Evolutionary conservation across 1,139 yeast genomes (phyloP).

Genomic region (Saccharomycopsis hybrid): DNA sequence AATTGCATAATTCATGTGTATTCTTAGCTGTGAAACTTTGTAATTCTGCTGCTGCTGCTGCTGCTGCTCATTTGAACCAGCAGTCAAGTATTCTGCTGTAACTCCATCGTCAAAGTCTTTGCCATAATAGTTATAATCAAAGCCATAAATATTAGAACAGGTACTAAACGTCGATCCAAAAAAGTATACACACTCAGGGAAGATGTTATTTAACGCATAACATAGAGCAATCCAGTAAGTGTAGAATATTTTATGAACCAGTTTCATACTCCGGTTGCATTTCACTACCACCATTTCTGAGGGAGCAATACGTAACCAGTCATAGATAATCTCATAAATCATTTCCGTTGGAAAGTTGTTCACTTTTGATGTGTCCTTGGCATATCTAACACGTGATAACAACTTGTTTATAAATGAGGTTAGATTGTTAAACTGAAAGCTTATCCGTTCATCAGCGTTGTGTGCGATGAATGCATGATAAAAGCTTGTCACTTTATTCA

Average conservation of each 20-base stretch:
- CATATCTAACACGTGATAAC: not conserved
- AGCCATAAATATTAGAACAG: not conserved
- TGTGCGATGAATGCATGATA: not conserved
- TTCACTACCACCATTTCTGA: not conserved
- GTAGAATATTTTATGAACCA: conserved; percentile 1
- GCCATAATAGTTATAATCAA: not conserved
- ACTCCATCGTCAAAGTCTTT: not conserved
- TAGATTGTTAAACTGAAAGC: not conserved
- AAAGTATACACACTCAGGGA: conserved; percentile 2
- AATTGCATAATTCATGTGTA: not conserved
- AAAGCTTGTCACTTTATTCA: not conserved
- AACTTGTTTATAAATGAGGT: not conserved
- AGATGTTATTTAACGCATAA: conserved; percentile 1
- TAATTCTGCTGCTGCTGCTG: not conserved
- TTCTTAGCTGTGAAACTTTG: not conserved
- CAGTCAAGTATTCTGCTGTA: not conserved
- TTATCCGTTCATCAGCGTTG: not conserved
- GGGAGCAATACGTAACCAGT: conserved; percentile 1
- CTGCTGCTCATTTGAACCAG: not conserved
- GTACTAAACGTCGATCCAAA: conserved; percentile 1
- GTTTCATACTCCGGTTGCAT: not conserved
- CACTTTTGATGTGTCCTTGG: not conserved
- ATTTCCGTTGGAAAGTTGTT: not conserved
- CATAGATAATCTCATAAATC: not conserved
- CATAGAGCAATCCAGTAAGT: conserved; percentile 3